Base-by-base conservation (phyloP, 352 stramenopile genomes). In the Phytophthora litchii region DNA sequence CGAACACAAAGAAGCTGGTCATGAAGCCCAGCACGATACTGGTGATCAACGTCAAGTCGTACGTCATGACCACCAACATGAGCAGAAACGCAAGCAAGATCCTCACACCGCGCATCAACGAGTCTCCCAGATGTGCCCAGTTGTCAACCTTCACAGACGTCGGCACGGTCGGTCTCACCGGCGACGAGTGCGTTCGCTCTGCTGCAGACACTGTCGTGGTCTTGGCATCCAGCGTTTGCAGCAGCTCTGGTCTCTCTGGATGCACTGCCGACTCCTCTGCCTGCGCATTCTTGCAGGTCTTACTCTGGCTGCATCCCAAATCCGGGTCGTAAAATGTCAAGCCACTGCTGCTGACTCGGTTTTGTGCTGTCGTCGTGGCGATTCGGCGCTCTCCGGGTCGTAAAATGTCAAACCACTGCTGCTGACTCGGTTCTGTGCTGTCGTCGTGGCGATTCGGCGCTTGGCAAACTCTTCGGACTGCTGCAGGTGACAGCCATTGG, bases 61-160 rank as follows among this genome's bases (percentile, higher is more conserved):
- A 92, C 56, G 83, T 92, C 83, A 92, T 92, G 52, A 70, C 75
- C 46, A 81, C 81, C 14, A 92, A 76, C 83, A 92, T 92, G 42
- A 92, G 72, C 60, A 92, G 38, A 37, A 91, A 92, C 50, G 83
- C 83, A 25, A 92, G 52, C n/a, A 88, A 46, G 49, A 91, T 89
- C n/a, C 75, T 56, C 44, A 78, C 50, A 3, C 83, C 83, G 25
- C 84, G 83, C 70, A 84, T 62, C 51, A 88, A 20, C 41, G 79
- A 82, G 62, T 91, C 79, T 34, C 62, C 63, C 19, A 88, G 55
- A 59, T 92, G 83, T 34, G 70, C 69, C 64, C 60, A 83, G 43
- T 84, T 66, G 71, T 56, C 72, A 19, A 87, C 79, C 42, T 79
- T 81, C 19, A 76, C 58, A 5, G 64, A 70, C n/a, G 14, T 37